These are phyloP conservation scores for Blastocystis hominis DNA, from an alignment of 352 stramenopile genomes.

Conservation along the genomic window DNA sequence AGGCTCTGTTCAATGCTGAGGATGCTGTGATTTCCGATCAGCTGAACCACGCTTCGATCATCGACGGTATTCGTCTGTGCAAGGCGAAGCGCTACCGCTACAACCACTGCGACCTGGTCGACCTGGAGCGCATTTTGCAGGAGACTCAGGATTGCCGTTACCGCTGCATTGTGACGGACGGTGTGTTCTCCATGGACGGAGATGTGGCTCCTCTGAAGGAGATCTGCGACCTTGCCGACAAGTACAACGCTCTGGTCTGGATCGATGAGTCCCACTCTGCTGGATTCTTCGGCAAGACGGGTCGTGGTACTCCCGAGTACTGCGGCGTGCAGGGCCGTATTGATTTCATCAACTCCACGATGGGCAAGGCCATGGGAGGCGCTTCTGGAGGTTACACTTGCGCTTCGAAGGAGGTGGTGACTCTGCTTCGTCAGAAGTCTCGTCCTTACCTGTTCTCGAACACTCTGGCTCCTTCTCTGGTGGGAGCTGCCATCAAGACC, in stretches of 20 bases:
- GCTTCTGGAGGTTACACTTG: constrained; percentile 77
- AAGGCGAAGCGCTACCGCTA: constrained; percentile 82
- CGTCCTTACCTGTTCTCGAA: constrained; percentile 85
- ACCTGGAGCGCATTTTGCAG: constrained; percentile 78
- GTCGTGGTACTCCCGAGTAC: constrained; percentile 80
- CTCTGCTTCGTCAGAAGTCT: constrained; percentile 77
- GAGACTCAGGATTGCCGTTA: constrained; percentile 77
- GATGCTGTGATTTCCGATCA: constrained; percentile 83
- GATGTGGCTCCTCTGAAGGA: constrained; percentile 78
- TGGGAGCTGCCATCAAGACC: constrained; percentile 80
- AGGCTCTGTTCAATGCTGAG: constrained; percentile 73
- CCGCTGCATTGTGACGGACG: constrained; percentile 80
- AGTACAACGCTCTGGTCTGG: constrained; percentile 82
- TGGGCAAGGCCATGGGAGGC: constrained; percentile 82
- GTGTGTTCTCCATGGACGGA: constrained; percentile 87
- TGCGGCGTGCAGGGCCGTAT: constrained; percentile 76
- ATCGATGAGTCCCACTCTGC: constrained; percentile 85
- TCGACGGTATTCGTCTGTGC: constrained; percentile 82
- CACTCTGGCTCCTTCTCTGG: constrained; percentile 79
- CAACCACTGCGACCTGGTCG: constrained; percentile 81
- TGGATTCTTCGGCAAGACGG: constrained; percentile 80
- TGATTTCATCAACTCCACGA: constrained; percentile 84
- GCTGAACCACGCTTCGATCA: constrained; percentile 82
- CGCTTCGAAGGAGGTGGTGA: constrained; percentile 72
- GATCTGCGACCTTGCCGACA: constrained; percentile 77